These are phyloP conservation scores for Picea glauca DNA, from an alignment of 75 land plant genomes.

Conservation along the genomic window DNA sequence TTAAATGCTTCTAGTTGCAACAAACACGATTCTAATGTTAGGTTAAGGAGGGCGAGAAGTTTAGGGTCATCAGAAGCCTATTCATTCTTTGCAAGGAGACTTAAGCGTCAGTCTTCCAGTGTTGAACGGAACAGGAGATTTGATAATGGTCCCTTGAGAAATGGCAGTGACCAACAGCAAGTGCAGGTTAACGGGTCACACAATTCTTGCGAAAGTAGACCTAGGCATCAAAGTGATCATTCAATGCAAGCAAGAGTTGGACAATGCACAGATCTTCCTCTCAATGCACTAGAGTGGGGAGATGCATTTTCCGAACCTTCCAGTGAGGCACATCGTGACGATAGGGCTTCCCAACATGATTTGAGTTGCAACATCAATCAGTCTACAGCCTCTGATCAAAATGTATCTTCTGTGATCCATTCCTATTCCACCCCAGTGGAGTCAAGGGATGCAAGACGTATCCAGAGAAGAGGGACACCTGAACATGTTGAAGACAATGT, in stretches of 20 bases:
- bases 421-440: not conserved
- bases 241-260: not conserved
- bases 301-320: constrained; percentile 5
- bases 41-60: constrained; percentile 36
- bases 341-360: not conserved
- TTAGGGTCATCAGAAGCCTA: constrained; percentile 38
- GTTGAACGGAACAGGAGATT: not conserved
- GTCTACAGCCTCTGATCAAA: constrained; percentile 1
- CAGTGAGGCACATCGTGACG: not conserved
- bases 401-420: constrained; percentile 1
- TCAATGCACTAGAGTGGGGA: not conserved
- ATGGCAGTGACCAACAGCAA: not conserved
- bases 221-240: constrained; percentile 2
- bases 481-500: constrained; percentile 43
- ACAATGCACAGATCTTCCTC: not conserved
- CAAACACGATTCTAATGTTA: constrained; percentile 23
- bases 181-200: not conserved
- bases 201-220: not conserved
- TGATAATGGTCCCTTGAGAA: constrained; percentile 1
- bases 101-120: not conserved
- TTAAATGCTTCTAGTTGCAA: constrained; percentile 26
- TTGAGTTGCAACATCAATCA: not conserved
- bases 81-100: constrained; percentile 24
- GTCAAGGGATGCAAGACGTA: constrained; percentile 17
- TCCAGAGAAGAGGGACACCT: constrained; percentile 32